phyloP scores from a whole-genome alignment of 176 grass and related monocot species.

The Chloris gayana region DNA sequence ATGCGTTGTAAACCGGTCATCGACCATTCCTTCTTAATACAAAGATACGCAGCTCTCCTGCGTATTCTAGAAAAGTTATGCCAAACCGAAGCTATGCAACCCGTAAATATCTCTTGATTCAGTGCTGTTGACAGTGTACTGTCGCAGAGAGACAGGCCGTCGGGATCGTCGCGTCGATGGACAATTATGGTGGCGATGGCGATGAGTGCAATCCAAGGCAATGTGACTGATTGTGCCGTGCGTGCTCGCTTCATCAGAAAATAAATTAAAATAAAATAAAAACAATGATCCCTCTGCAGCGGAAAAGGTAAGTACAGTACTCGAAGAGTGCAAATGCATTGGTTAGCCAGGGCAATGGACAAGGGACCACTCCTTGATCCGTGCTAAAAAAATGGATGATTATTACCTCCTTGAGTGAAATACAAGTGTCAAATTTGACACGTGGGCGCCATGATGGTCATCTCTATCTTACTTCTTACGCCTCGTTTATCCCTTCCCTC shows the following conservation, averaged over 20 bases:
- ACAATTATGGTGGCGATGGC: conserved; percentile 16
- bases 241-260: neutral
- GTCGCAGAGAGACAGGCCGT: conserved; percentile 50
- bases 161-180: conserved; percentile 29
- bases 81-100: too few relatives aligned
- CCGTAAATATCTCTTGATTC: conserved; percentile 1
- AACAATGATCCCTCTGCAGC: neutral
- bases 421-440: neutral
- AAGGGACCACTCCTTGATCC: neutral
- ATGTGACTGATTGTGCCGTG: neutral
- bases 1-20: too few relatives aligned
- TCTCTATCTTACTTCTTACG: neutral
- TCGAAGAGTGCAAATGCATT: neutral
- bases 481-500: neutral
- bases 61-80: too few relatives aligned
- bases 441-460: neutral
- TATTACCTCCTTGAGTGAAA: neutral
- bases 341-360: neutral
- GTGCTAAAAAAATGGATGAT: neutral
- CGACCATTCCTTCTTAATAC: too few relatives aligned
- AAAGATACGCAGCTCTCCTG: too few relatives aligned
- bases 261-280: neutral
- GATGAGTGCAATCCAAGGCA: conserved; percentile 52
- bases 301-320: neutral
- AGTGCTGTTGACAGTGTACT: conserved; percentile 13